phyloP scores from a whole-genome alignment of 495 filamentous ascomycete species.

The Trichodelitschia bisporula region DNA sequence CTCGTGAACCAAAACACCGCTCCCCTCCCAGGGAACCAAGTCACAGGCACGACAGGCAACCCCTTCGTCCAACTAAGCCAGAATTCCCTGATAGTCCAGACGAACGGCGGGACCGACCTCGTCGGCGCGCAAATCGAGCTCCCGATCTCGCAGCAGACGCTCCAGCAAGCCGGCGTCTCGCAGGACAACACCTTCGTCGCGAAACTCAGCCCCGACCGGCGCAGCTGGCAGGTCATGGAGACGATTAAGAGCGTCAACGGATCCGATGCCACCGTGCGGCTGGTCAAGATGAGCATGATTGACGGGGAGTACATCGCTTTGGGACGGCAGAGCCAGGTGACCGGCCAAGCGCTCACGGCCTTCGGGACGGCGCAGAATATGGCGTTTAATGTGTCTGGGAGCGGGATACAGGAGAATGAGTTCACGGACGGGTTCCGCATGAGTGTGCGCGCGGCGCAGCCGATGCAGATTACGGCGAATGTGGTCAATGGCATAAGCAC shows the following conservation, averaged over 20 bases:
- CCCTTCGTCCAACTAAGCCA: slow-evolving; percentile 11
- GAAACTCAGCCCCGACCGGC: slow-evolving; percentile 9
- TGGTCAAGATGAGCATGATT: slow-evolving; percentile 9
- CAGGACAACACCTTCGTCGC: slow-evolving; percentile 11
- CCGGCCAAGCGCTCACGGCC: slow-evolving; percentile 5
- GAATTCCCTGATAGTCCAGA: slow-evolving; percentile 8
- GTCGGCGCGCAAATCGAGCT: slow-evolving; percentile 13
- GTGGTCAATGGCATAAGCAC: slow-evolving; percentile 9
- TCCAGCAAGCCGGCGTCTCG: slow-evolving; percentile 6
- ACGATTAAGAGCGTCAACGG: slow-evolving; percentile 8
- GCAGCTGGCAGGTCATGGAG: slow-evolving; percentile 11
- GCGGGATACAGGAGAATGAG: slow-evolving; percentile 11
- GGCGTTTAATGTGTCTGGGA: slow-evolving; percentile 7
- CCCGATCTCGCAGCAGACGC: slow-evolving; percentile 6
- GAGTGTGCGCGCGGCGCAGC: slow-evolving; percentile 7
- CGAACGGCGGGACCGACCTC: slow-evolving; percentile 10
- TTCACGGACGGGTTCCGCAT: slow-evolving; percentile 12
- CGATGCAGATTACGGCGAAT: slow-evolving; percentile 9
- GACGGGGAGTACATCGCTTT: slow-evolving; percentile 12
- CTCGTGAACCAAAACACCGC: slow-evolving; percentile 11
- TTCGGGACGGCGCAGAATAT: slow-evolving; percentile 4
- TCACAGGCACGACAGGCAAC: slow-evolving; percentile 10
- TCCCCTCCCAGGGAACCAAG: slow-evolving; percentile 8
- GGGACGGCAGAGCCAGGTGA: slow-evolving; percentile 11
- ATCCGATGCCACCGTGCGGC: slow-evolving; percentile 10